phyloP scores from a whole-genome alignment of 441 rosid species.

The Erodium texanum region DNA sequence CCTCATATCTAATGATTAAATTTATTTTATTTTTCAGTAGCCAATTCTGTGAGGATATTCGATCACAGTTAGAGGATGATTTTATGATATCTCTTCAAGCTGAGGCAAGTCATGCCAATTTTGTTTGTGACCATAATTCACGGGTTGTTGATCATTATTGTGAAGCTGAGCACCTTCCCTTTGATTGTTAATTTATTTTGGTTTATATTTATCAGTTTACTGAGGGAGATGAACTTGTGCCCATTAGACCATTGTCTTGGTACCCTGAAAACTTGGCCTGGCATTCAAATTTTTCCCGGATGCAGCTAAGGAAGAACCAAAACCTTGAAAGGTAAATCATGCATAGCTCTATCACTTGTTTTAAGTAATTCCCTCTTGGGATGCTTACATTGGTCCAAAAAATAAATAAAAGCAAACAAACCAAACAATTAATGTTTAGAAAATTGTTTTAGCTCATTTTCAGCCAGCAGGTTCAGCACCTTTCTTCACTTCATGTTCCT shows the following conservation, averaged over 20 bases:
- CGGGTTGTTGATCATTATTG: slow-evolving; percentile 3
- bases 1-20: not conserved
- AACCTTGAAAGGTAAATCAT: slow-evolving; percentile 69
- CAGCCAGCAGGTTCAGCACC: not conserved
- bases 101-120: slow-evolving; percentile 34
- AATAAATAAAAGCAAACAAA: not conserved
- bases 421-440: not conserved
- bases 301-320: slow-evolving; percentile 83
- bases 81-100: slow-evolving; percentile 67
- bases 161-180: not conserved
- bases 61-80: slow-evolving; percentile 68
- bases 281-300: slow-evolving; percentile 87
- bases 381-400: not conserved
- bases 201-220: slow-evolving; percentile 32
- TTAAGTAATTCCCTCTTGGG: not conserved
- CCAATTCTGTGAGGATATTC: slow-evolving; percentile 70
- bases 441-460: not conserved
- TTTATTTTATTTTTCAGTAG: slow-evolving; percentile 44
- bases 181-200: not conserved
- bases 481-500: not conserved
- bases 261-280: slow-evolving; percentile 86
- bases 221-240: slow-evolving; percentile 62
- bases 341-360: not conserved
- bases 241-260: slow-evolving; percentile 88
- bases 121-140: not conserved